These are phyloP conservation scores for Entoloma clypeatum DNA, from an alignment of 1,284 basidiomycete species.

Conservation along the genomic window DNA sequence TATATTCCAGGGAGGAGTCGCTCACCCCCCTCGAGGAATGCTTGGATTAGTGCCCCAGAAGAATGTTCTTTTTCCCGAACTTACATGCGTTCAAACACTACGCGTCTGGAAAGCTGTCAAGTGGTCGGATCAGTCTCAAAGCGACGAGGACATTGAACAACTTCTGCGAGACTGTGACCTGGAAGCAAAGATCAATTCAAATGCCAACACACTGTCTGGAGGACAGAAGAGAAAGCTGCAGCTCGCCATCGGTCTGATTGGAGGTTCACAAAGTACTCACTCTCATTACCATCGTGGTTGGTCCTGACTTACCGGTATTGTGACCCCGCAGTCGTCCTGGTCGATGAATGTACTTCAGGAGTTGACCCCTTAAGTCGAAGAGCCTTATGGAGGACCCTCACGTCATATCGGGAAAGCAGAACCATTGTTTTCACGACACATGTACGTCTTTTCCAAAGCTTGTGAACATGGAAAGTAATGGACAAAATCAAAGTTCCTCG, in stretches of 20 bases:
- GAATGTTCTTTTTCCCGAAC: constrained; percentile 77
- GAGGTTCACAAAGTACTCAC: constrained; percentile 60
- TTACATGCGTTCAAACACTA: constrained; percentile 72
- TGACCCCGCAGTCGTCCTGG: constrained; percentile 54
- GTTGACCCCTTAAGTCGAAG: constrained; percentile 77
- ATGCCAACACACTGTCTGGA: constrained; percentile 65
- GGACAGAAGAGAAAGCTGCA: constrained; percentile 83
- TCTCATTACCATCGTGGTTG: constrained; percentile 25
- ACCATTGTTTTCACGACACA: constrained; percentile 71
- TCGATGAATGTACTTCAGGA: constrained; percentile 78
- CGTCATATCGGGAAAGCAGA: constrained; percentile 58
- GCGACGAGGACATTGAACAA: constrained; percentile 55
- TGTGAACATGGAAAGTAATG: background rate
- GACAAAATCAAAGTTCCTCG: constrained; percentile 45
- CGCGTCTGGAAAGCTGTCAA: constrained; percentile 74
- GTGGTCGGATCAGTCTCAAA: constrained; percentile 44
- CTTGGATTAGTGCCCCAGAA: constrained; percentile 81
- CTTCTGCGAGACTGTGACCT: constrained; percentile 71
- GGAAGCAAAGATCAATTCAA: constrained; percentile 60
- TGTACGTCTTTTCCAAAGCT: constrained; percentile 31
- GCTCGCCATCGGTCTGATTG: constrained; percentile 72
- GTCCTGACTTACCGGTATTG: constrained; percentile 24
- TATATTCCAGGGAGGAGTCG: constrained; percentile 54
- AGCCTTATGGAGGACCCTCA: constrained; percentile 73
- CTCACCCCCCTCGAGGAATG: constrained; percentile 53